phyloP scores from a whole-genome alignment of 208 protist species.

The Acanthamoeba culbertsoni region DNA sequence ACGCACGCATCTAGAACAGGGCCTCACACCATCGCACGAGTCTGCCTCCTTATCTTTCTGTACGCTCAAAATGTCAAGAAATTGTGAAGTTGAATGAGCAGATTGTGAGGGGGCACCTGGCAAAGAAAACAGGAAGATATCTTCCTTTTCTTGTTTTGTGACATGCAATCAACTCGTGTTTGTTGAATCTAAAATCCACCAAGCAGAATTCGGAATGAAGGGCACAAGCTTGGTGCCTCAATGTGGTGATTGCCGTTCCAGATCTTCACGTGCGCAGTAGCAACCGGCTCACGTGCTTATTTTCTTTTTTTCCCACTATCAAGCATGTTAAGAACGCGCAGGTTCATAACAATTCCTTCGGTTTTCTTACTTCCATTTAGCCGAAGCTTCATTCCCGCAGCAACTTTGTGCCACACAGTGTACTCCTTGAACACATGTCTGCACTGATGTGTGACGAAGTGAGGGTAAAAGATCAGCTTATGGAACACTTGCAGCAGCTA shows the following conservation, averaged over 20 bases:
- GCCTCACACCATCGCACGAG: neutral
- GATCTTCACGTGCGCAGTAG: neutral
- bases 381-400: too few species aligned
- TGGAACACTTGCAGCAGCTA: neutral
- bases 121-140: constrained; percentile 15
- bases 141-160: constrained; percentile 53
- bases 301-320: too few species aligned
- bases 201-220: neutral
- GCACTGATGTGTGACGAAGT: neutral
- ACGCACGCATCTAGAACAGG: neutral
- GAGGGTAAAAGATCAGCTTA: neutral
- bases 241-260: neutral
- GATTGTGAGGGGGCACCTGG: neutral
- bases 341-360: too few species aligned
- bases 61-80: neutral
- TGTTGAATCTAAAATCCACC: neutral
- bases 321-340: too few species aligned
- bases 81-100: neutral
- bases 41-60: constrained; percentile 40
- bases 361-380: too few species aligned
- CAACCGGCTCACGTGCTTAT: too few species aligned
- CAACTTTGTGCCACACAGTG: neutral
- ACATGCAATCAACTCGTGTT: neutral
- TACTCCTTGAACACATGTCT: neutral
- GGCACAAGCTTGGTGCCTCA: neutral